A percentile compares a stretch with the other conserved stretches of the same genome.
These are phyloP conservation scores for Bipolaris cookei DNA, from an alignment of 2,329 filamentous ascomycete species.

Conservation along the genomic window DNA sequence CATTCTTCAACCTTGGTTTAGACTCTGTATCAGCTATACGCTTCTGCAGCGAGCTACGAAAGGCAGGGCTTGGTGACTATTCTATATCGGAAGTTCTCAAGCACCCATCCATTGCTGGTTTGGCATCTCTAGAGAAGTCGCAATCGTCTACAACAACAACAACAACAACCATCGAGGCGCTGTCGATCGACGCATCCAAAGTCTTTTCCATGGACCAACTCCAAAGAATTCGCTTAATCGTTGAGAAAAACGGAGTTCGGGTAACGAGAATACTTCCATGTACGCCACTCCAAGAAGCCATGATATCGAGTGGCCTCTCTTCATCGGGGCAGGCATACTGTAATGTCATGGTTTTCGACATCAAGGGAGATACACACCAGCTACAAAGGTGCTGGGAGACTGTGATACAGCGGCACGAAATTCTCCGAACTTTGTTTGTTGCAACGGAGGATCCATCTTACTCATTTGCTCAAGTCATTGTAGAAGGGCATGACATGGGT, in stretches of 20 bases:
- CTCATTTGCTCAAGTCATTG: slow-evolving; percentile 75
- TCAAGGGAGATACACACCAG: slow-evolving; percentile 58
- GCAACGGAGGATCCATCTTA: slow-evolving; percentile 65
- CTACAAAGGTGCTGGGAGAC: slow-evolving; percentile 67
- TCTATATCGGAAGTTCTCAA: slow-evolving; percentile 74
- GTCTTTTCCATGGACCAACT: slow-evolving; percentile 25
- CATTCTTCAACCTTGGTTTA: slow-evolving; percentile 78
- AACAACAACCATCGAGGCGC: background rate
- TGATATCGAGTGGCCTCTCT: slow-evolving; percentile 68
- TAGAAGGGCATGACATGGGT: slow-evolving; percentile 56
- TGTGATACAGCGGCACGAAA: slow-evolving; percentile 71
- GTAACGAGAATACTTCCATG: slow-evolving; percentile 74
- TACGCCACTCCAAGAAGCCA: slow-evolving; percentile 85
- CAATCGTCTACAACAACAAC: background rate
- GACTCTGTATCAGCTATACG: slow-evolving; percentile 84
- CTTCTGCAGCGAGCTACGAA: slow-evolving; percentile 65
- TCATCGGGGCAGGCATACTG: slow-evolving; percentile 65
- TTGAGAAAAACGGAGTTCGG: slow-evolving; percentile 24
- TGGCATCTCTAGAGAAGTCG: slow-evolving; percentile 51
- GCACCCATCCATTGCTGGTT: slow-evolving; percentile 67
- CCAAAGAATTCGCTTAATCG: slow-evolving; percentile 21
- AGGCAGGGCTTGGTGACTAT: slow-evolving; percentile 56
- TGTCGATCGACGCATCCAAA: background rate
- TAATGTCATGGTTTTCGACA: slow-evolving; percentile 71
- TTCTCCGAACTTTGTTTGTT: slow-evolving; percentile 78